phyloP scores from a whole-genome alignment of 768 basidiomycete species.

The Podaxis sp. region DNA sequence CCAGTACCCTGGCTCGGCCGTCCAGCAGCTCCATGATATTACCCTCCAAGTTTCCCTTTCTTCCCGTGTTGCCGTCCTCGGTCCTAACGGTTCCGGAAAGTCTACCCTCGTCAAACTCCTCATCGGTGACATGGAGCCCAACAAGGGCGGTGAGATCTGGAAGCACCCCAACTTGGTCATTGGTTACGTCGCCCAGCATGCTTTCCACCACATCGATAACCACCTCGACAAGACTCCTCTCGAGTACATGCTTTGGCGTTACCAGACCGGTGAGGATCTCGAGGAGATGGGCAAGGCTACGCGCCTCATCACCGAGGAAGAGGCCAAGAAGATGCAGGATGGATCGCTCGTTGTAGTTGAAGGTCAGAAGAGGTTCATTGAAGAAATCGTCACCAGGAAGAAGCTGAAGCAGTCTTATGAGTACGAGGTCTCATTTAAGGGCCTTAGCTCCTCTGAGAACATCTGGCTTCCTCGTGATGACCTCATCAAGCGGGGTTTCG shows the following conservation, averaged over 20 bases:
- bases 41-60: constrained; percentile 96
- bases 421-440: constrained; percentile 97
- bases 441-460: constrained; percentile 94
- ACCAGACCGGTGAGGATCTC: constrained; percentile 98
- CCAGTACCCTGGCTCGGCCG: constrained; percentile 86
- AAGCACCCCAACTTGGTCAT: constrained; percentile 99
- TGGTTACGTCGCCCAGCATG: constrained; percentile 98
- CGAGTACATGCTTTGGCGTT: constrained; percentile 99
- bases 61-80: constrained; percentile 97
- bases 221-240: constrained; percentile 99
- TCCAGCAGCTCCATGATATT: constrained; percentile 93
- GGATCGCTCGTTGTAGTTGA: constrained; percentile 83
- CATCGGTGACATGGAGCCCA: constrained; percentile 94
- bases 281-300: constrained; percentile 94
- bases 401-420: constrained; percentile 99
- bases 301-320: constrained; percentile 85
- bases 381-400: constrained; percentile 89
- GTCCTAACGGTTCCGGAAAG: constrained; percentile 99
- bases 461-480: constrained; percentile 97
- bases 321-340: constrained; percentile 95
- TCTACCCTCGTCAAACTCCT: constrained; percentile 96
- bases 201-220: constrained; percentile 99
- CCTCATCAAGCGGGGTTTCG: constrained; percentile 96
- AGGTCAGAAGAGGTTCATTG: constrained; percentile 93
- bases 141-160: constrained; percentile 97